Base-by-base conservation (phyloP, 192 early-diverging fungal genomes). In the Podila epicladia region DNA sequence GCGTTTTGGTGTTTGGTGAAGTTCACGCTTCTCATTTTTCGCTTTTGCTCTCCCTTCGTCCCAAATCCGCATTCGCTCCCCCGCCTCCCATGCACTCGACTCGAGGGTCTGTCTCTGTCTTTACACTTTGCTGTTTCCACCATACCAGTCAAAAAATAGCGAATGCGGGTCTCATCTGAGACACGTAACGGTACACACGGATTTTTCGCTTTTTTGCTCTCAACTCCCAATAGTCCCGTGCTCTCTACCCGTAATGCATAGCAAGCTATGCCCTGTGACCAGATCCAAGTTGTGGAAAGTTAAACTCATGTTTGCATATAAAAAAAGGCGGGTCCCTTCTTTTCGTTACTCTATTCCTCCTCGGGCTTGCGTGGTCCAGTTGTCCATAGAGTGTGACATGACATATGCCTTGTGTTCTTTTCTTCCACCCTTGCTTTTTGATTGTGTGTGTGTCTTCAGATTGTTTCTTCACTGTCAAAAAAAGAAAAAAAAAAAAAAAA, bases 381-480 rank as follows among this genome's bases (percentile, higher is more conserved):
- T 17, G 41, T 13, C 41, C 3, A 17, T 17, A 17, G 41, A 12
- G 62, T 26, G 22, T 26, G 35, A 45, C 31, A 4, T 24, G 20
- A 37, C 61, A 28, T 35, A 35, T 62, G 61, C 61, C 29, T 64
- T 33, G 62, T 33, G 62, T 64, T 1, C n/a, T 32, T 17, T 61
- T 8, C 29, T 60, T 60, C 29, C 60, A 11, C 29, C 29, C 29
- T 20, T 61, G 35, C 35, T 15, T 13, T 32, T 20, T 64, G 35
- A 26, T 26, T 57, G 37, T 51, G 0, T 9, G 5, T 33, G 33
- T n/a, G 8, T 45, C 19, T 67, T 28, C 5, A 32, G 32, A 11
- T 20, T 11, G 9, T 33, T 33, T 33, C 48, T 26, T 48, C 35
- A 48, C 29, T 17, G 11, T 2, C 2, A 31, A n/a, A n/a, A n/a